These are phyloP conservation scores for Gentiana macrophylla DNA, from an alignment of 257 asterid genomes.

Conservation along the genomic window DNA sequence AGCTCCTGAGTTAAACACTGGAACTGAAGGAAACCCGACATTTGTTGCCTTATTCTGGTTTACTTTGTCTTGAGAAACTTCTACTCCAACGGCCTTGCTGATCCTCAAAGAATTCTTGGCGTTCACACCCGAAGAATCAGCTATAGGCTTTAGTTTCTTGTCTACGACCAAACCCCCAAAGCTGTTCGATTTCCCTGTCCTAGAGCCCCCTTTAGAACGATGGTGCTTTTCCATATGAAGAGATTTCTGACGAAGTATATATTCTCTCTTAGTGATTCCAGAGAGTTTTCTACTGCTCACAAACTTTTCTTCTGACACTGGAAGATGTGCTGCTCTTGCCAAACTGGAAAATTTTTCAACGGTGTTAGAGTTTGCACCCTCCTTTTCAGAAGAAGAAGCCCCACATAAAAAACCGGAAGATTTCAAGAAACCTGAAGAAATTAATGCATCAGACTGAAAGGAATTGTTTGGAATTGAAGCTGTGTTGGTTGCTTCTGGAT, in stretches of 20 bases:
- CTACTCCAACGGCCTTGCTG: constrained; percentile 34
- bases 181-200: constrained; percentile 44
- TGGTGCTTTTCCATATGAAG: constrained; percentile 64
- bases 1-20: constrained; percentile 37
- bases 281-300: constrained; percentile 54
- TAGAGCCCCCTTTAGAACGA: constrained; percentile 51
- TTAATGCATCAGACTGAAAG: constrained; percentile 43
- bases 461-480: constrained; percentile 24
- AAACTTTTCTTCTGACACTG: constrained; percentile 47
- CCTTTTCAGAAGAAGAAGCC: constrained; percentile 35
- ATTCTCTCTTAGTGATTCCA: constrained; percentile 66
- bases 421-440: constrained; percentile 18
- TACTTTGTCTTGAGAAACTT: constrained; percentile 28
- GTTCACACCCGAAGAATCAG: constrained; percentile 43
- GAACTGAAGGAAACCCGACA: constrained; percentile 34
- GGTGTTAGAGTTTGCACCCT: constrained; percentile 24
- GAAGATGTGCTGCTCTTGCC: constrained; percentile 35
- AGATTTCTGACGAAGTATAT: constrained; percentile 61
- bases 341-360: constrained; percentile 44
- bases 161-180: constrained; percentile 64
- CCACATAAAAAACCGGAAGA: constrained; percentile 21
- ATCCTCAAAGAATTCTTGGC: constrained; percentile 36
- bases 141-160: constrained; percentile 62
- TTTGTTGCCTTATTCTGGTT: constrained; percentile 32
- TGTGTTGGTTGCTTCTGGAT: constrained; percentile 21